Evolutionary conservation across 192 early-diverging fungal species (phyloP), one percentile per base, ranked within the genome.

Genomic region (Linnemannia hyalina): DNA sequence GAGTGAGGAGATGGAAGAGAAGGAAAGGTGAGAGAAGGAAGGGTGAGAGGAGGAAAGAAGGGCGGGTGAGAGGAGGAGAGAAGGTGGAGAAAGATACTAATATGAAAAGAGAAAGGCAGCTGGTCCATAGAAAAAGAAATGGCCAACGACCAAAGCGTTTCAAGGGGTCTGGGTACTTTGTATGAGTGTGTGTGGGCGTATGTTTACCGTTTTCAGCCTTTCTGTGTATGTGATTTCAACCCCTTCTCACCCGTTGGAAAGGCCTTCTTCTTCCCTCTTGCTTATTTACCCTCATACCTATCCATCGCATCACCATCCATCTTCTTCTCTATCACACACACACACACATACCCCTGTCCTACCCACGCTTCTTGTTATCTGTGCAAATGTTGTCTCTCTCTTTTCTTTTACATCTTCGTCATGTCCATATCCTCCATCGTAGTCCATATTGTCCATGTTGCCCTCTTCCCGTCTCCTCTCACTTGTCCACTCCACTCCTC

Each of bases 251-350:
- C 55, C 55, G 55, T 60, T 32, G 26, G 26, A 63, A 63, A 6
- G 0, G 20, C 23, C 55, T 57, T 57, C 55, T 57, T 57, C 1
- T 57, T 22, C 9, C 57, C 46, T 47, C 46, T 3, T 15, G 7
- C 13, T 47, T 47, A n/a, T 49, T 44, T 44, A 29, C 60, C 1
- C 60, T 32, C 26, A 8, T 26, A 63, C 26, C 60, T 29, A 63
- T 63, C 60, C 60, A 65, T 65, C 60, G 29, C n/a, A 60, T 60
- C 55, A 26, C 49, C 60, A 65, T 65, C 60, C 13, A 32, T 65
- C 60, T 65, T 15, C 18, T 52, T 52, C 49, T 52, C 18, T 9
- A 65, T 65, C 29, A 10, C 49, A 6, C 49, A n/a, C 55, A 49
- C 47, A 49, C 47, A 4, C 55, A 49, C 47, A 49, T 8, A 40